Conservation (phyloP, 495 filamentous ascomycete genomes). For the Aspergillus diversus region DNA sequence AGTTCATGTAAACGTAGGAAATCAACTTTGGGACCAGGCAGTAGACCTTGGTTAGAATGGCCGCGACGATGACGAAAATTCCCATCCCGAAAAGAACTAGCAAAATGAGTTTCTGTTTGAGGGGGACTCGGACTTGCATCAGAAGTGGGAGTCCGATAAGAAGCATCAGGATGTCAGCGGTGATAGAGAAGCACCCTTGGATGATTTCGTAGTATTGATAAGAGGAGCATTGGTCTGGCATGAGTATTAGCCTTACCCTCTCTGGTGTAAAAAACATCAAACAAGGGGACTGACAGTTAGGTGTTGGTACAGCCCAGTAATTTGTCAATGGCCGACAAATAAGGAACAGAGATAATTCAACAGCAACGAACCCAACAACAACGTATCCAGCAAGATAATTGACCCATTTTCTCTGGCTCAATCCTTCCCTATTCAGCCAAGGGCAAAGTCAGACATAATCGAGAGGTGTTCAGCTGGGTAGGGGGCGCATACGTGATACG, state of each 20-base stretch:
- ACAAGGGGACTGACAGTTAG: conserved; percentile 29
- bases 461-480: not conserved
- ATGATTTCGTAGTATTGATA: conserved; percentile 58
- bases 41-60: conserved; percentile 69
- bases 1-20: conserved; percentile 64
- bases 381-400: conserved; percentile 57
- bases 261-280: not conserved
- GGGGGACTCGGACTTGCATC: conserved; percentile 57
- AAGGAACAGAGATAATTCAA: conserved; percentile 65
- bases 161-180: conserved; percentile 68
- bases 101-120: conserved; percentile 61
- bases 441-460: not conserved
- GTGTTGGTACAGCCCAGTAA: conserved; percentile 62
- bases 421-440: conserved; percentile 35
- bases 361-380: conserved; percentile 58
- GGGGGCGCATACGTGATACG: conserved; percentile 50
- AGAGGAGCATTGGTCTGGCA: conserved; percentile 50
- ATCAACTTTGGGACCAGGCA: conserved; percentile 57
- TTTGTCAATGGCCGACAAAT: conserved; percentile 63
- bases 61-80: conserved; percentile 68
- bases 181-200: conserved; percentile 61
- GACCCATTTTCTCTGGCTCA: conserved; percentile 44
- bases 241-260: conserved; percentile 10
- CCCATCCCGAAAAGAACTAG: conserved; percentile 58
- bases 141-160: conserved; percentile 65